Evolutionary conservation across 441 rosid species (phyloP).

Genomic region (Capsella rubella): DNA sequence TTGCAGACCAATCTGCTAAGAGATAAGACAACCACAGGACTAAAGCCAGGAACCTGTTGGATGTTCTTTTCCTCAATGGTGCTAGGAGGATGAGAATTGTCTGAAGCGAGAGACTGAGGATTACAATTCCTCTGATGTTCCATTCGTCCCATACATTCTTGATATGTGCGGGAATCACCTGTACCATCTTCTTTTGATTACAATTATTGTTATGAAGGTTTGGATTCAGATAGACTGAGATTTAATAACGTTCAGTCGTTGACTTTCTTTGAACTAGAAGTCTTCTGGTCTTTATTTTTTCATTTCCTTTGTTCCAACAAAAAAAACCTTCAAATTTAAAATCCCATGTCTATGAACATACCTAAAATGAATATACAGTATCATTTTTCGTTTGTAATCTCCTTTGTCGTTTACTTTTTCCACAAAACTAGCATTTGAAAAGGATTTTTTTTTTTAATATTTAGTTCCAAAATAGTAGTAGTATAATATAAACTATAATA

Average conservation of each 20-base stretch:
- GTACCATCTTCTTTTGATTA: conserved; percentile 1
- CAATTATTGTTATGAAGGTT: not conserved
- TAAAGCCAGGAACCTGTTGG: not conserved
- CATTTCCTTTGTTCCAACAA: not conserved
- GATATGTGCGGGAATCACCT: conserved; percentile 5
- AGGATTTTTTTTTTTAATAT: too few species aligned
- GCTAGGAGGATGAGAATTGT: conserved; percentile 17
- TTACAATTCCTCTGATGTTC: conserved; percentile 24
- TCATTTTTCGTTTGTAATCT: too few species aligned
- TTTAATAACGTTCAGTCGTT: not conserved
- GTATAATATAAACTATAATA: too few species aligned
- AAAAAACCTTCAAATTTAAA: too few species aligned
- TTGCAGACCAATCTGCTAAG: conserved; percentile 29
- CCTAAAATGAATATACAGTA: too few species aligned
- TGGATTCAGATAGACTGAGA: not conserved
- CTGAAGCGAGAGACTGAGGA: conserved; percentile 26
- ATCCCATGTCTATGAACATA: too few species aligned
- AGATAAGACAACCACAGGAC: conserved; percentile 13
- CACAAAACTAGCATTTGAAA: too few species aligned
- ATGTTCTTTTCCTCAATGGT: conserved; percentile 17
- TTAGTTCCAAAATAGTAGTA: too few species aligned
- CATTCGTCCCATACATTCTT: conserved; percentile 16
- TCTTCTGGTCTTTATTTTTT: not conserved
- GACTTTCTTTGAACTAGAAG: not conserved
- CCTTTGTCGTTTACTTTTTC: too few species aligned